Evolutionary conservation across 2,329 filamentous ascomycete species (phyloP).

Genomic region (Mollisia scopiformis): DNA sequence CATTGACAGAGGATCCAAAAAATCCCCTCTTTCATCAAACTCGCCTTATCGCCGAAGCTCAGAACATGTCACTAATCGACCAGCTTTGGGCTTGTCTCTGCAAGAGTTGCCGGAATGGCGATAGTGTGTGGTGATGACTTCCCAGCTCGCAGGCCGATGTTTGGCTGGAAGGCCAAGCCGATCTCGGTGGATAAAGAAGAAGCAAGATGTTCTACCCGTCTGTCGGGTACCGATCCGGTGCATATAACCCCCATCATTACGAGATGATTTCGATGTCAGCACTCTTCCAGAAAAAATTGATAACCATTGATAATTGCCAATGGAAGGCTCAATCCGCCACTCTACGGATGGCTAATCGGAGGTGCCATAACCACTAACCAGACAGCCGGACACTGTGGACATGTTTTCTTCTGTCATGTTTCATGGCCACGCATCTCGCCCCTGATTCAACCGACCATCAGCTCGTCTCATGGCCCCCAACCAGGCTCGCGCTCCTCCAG

Average conservation of each 20-base stretch:
- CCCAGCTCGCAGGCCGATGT: neutral
- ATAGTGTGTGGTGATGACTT: neutral
- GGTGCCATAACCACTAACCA: neutral
- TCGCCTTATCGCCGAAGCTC: neutral
- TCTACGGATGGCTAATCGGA: neutral
- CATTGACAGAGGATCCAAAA: too few relatives aligned
- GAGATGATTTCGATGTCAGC: neutral
- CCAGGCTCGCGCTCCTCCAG: neutral
- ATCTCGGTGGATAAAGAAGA: neutral
- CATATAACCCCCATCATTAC: neutral
- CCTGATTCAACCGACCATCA: neutral
- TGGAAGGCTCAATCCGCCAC: neutral
- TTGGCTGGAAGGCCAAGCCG: neutral
- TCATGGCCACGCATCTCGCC: neutral
- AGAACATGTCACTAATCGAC: neutral
- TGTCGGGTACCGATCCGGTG: neutral
- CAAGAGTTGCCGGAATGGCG: neutral
- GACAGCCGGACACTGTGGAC: too few relatives aligned
- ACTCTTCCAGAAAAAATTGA: too few relatives aligned
- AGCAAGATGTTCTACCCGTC: neutral
- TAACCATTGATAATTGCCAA: neutral
- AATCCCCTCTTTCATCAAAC: too few relatives aligned
- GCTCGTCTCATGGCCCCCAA: conserved; percentile 3
- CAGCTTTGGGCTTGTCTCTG: neutral
- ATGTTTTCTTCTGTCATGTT: neutral